Base-by-base conservation (phyloP, 441 rosid genomes). In the Aleurites moluccanus region DNA sequence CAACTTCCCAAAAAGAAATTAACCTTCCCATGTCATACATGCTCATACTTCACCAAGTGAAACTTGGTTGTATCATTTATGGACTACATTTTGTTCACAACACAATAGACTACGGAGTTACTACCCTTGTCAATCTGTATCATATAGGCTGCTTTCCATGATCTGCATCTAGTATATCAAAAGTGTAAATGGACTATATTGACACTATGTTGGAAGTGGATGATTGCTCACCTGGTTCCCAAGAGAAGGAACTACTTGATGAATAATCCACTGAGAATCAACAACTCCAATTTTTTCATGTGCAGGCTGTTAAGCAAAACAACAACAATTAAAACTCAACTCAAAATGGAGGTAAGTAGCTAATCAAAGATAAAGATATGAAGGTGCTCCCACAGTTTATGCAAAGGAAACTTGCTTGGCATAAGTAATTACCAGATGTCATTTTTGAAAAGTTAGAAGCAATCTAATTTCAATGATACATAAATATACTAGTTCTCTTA, bases 211-310 rank as follows among this genome's bases (percentile, higher is more conserved):
- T 50, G 38, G 70, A 74, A 59, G 66, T 52, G 60, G 66, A 67
- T 64, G 71, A 59, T 35, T 52, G 75, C 73, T 78, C 82, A 95
- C 99, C 93, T 95, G 97, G 80, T 82, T 88, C 44, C 96, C 92
- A 0, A 95, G 96, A 64, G 98, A 86, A 72, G 98, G 97, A 74
- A 95, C 82, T 61, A 91, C 83, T 85, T 92, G 94, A 85, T 95
- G 99, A 76, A 92, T 77, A 73, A 95, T 89, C 92, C 97, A 92
- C 44, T 93, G 98, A 67, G 93, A 83, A 82, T 95, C 99, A 27
- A 95, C 90, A 60, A 95, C 97, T 79, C 97, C 99, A 42, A 92
- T 94, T 75, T 85, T 90, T 86, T 91, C 94, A 49, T 91, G 98
- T 20, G 99, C 92, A 53, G 90, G 92, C 97, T 92, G 80, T 74